phyloP scores from a whole-genome alignment of 2,329 filamentous ascomycete genomes.

The Trichoderma koningiopsis region DNA sequence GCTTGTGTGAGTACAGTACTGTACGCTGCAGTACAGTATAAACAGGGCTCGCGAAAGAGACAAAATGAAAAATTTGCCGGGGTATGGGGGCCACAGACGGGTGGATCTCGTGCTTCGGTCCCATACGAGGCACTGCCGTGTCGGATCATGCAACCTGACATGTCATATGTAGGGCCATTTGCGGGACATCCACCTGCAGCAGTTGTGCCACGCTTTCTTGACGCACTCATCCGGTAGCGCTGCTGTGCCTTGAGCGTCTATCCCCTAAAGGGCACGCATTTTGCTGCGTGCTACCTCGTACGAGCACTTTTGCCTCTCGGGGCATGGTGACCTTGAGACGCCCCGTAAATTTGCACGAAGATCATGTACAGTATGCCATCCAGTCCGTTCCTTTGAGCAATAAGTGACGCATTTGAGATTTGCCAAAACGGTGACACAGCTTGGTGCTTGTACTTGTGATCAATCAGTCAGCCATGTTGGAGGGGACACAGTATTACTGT shows the following conservation, averaged over 20 bases:
- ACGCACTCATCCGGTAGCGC: not conserved
- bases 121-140: conserved; percentile 21
- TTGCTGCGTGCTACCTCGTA: not conserved
- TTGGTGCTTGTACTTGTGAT: not conserved
- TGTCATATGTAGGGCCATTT: conserved; percentile 23
- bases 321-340: not conserved
- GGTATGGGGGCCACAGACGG: not conserved
- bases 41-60: not conserved
- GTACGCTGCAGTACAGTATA: not conserved
- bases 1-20: not conserved
- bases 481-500: not conserved
- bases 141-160: conserved; percentile 24
- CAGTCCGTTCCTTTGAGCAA: not conserved
- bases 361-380: not conserved
- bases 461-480: not conserved
- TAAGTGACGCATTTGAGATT: not conserved
- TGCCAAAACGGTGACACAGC: not conserved
- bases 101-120: conserved; percentile 9
- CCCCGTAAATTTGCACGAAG: not conserved
- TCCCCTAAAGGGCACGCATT: not conserved
- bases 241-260: not conserved
- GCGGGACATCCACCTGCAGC: conserved; percentile 9
- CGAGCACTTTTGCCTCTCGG: not conserved
- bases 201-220: conserved; percentile 1
- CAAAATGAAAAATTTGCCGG: not conserved